Percentiles rank a stretch among this genome's conserved stretches.
These are phyloP conservation scores for Rubia tinctorum DNA, from an alignment of 305 asterid genomes.

Conservation along the genomic window DNA sequence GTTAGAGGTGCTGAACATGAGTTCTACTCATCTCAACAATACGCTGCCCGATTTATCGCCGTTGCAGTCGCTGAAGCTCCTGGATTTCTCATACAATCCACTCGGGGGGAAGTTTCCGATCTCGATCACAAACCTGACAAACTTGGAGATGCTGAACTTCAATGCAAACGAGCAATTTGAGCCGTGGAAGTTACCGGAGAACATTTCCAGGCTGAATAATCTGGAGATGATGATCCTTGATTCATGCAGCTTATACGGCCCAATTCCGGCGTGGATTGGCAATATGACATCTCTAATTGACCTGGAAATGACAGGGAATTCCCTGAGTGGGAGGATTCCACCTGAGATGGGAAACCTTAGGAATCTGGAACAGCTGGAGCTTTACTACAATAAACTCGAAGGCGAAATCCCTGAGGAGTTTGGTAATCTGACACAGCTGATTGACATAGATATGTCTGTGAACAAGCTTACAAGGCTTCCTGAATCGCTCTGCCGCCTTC, in stretches of 20 bases:
- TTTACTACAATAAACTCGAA: slow-evolving; percentile 65
- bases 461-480: slow-evolving; percentile 57
- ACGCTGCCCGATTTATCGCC: slow-evolving; percentile 69
- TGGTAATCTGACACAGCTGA: slow-evolving; percentile 59
- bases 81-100: slow-evolving; percentile 62
- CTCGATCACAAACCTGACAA: slow-evolving; percentile 63
- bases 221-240: slow-evolving; percentile 46
- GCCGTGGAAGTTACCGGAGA: slow-evolving; percentile 56
- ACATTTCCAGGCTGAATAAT: slow-evolving; percentile 37
- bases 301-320: slow-evolving; percentile 77
- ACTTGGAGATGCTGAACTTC: slow-evolving; percentile 51
- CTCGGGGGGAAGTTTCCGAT: slow-evolving; percentile 69
- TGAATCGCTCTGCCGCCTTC: slow-evolving; percentile 57
- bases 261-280: slow-evolving; percentile 44
- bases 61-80: slow-evolving; percentile 37
- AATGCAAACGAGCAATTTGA: slow-evolving; percentile 47
- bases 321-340: slow-evolving; percentile 53
- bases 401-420: slow-evolving; percentile 77
- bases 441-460: slow-evolving; percentile 70
- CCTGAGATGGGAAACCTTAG: slow-evolving; percentile 47
- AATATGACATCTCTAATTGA: slow-evolving; percentile 73
- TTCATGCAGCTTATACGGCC: slow-evolving; percentile 59
- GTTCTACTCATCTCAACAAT: slow-evolving; percentile 37
- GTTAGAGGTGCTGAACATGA: slow-evolving; percentile 57
- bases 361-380: slow-evolving; percentile 69